These are phyloP conservation scores for Pisolithus microcarpus DNA, from an alignment of 768 basidiomycete genomes.

Conservation along the genomic window DNA sequence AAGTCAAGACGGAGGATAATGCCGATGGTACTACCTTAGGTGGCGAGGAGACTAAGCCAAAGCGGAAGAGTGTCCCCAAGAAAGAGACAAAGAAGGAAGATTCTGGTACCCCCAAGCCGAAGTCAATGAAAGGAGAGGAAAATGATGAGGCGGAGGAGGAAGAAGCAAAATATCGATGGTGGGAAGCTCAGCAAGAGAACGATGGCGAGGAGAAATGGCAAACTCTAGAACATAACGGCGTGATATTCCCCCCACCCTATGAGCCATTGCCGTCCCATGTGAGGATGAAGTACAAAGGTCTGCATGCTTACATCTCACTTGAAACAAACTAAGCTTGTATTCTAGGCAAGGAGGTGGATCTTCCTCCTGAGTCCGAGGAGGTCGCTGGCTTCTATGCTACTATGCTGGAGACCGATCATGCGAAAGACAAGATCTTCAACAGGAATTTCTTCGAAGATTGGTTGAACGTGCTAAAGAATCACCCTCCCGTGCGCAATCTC, in stretches of 20 bases:
- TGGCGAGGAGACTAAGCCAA: slow-evolving; percentile 39
- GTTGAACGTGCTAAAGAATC: slow-evolving; percentile 62
- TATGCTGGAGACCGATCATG: slow-evolving; percentile 88
- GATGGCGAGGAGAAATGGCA: slow-evolving; percentile 85
- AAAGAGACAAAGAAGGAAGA: slow-evolving; percentile 53
- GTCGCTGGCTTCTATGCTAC: slow-evolving; percentile 95
- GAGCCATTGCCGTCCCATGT: slow-evolving; percentile 72
- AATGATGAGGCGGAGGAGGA: slow-evolving; percentile 56
- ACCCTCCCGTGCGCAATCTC: slow-evolving; percentile 68
- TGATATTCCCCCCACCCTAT: slow-evolving; percentile 94
- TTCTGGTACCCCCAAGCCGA: slow-evolving; percentile 31
- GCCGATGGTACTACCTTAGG: slow-evolving; percentile 37
- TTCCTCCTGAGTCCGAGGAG: slow-evolving; percentile 86
- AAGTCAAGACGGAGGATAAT: slow-evolving; percentile 44
- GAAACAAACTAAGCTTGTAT: slow-evolving; percentile 11
- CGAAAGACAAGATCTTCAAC: slow-evolving; percentile 80
- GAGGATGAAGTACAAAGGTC: slow-evolving; percentile 95
- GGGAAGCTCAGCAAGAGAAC: slow-evolving; percentile 67
- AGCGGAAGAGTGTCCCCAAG: slow-evolving; percentile 37
- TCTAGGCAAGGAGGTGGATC: slow-evolving; percentile 68
- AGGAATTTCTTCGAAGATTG: slow-evolving; percentile 96
- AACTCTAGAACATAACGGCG: slow-evolving; percentile 91
- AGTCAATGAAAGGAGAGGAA: slow-evolving; percentile 52
- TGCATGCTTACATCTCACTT: slow-evolving; percentile 18
- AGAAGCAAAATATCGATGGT: slow-evolving; percentile 77